These are phyloP conservation scores for Geotrichum carabidarum DNA, from an alignment of 1,139 yeast genomes.

Conservation along the genomic window DNA sequence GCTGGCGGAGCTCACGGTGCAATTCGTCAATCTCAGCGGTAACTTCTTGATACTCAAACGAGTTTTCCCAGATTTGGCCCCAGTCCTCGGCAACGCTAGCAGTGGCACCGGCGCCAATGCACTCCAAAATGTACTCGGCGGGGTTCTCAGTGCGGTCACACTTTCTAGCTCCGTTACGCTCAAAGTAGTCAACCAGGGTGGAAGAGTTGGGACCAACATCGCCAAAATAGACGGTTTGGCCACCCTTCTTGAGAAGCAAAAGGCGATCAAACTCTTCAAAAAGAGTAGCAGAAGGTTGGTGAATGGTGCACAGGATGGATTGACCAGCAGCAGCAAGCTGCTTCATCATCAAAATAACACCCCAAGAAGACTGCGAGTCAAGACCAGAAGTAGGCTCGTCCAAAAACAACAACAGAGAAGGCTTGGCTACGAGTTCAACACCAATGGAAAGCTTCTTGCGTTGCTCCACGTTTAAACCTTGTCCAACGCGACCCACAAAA, in stretches of 20 bases:
- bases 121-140: slow-evolving; percentile 73
- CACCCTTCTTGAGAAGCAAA: slow-evolving; percentile 64
- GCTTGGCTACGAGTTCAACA: slow-evolving; percentile 81
- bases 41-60: slow-evolving; percentile 46
- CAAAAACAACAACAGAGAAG: slow-evolving; percentile 66
- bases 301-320: slow-evolving; percentile 73
- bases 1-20: slow-evolving; percentile 37
- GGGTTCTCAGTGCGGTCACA: slow-evolving; percentile 66
- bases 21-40: slow-evolving; percentile 36
- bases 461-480: slow-evolving; percentile 70
- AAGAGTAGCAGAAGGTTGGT: slow-evolving; percentile 71
- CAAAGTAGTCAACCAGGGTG: slow-evolving; percentile 59
- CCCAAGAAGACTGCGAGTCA: slow-evolving; percentile 86
- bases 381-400: slow-evolving; percentile 91
- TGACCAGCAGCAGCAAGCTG: slow-evolving; percentile 71
- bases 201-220: slow-evolving; percentile 61
- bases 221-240: slow-evolving; percentile 74
- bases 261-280: slow-evolving; percentile 71
- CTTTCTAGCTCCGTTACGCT: slow-evolving; percentile 54
- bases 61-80: slow-evolving; percentile 56
- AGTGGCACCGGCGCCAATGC: slow-evolving; percentile 73
- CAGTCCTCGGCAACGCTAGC: slow-evolving; percentile 57
- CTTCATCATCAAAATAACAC: slow-evolving; percentile 45
- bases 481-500: slow-evolving; percentile 60
- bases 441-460: slow-evolving; percentile 80